These are phyloP conservation scores for Tolypocladium endophyticum DNA, from an alignment of 2,329 filamentous ascomycete species.

Conservation along the genomic window DNA sequence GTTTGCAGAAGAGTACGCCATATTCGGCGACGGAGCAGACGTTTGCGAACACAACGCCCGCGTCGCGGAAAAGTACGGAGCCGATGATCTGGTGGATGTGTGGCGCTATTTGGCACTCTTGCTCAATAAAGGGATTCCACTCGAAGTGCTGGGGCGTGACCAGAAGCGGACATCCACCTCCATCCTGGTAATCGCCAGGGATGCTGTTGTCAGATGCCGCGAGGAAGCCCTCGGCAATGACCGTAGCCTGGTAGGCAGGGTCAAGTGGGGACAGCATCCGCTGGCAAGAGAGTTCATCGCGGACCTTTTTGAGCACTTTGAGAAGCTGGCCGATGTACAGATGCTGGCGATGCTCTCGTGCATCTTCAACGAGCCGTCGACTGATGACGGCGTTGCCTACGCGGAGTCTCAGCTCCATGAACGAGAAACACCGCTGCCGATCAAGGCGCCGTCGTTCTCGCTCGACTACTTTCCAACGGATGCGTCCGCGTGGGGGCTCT, in stretches of 20 bases:
- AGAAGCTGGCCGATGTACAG: slow-evolving; percentile 51
- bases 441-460: slow-evolving; percentile 57
- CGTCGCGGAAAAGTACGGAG: slow-evolving; percentile 62
- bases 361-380: slow-evolving; percentile 52
- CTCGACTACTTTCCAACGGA: slow-evolving; percentile 56
- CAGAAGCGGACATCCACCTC: slow-evolving; percentile 49
- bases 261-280: slow-evolving; percentile 59
- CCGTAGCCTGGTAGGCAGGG: slow-evolving; percentile 39
- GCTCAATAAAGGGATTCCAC: slow-evolving; percentile 63
- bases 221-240: slow-evolving; percentile 8
- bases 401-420: slow-evolving; percentile 45
- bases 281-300: slow-evolving; percentile 50
- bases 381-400: slow-evolving; percentile 45
- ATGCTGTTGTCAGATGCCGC: slow-evolving; percentile 35
- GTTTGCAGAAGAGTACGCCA: slow-evolving; percentile 69
- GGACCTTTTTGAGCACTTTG: slow-evolving; percentile 54
- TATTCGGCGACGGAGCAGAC: slow-evolving; percentile 72
- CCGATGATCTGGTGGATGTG: slow-evolving; percentile 63
- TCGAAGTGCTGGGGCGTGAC: slow-evolving; percentile 49
- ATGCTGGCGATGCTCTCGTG: slow-evolving; percentile 65
- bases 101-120: slow-evolving; percentile 77
- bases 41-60: slow-evolving; percentile 77
- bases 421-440: slow-evolving; percentile 50
- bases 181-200: slow-evolving; percentile 58
- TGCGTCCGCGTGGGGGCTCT: slow-evolving; percentile 40